Base-by-base conservation (phyloP, 768 basidiomycete genomes). In the Cyathus striatus region DNA sequence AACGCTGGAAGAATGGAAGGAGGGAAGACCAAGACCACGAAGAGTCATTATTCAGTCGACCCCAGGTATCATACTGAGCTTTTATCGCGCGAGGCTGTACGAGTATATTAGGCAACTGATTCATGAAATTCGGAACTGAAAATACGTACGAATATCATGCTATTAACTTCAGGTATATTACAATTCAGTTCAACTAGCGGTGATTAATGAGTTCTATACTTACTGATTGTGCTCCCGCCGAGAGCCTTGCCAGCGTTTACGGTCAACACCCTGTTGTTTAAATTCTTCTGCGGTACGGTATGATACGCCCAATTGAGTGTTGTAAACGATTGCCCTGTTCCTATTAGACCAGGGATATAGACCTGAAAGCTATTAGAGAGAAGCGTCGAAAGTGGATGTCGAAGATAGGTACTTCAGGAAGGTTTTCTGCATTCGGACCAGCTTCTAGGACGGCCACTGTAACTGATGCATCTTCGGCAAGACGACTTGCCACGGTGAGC, bases 211-310 rank as follows among this genome's bases (percentile, higher is more conserved):
- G 5, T 22, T n/a, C 7, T 7, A 3, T 6, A 49, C 56, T 24
- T 45, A 57, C 56, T 70, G 5, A 79, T 73, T 6, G 78, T 74
- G 6, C 72, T 74, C 1, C 81, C 81, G 38, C 82, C 81, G 20
- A 85, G 66, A 14, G 74, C 73, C 52, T 78, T 80, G 2, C 63
- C 63, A 2, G 63, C 63, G 25, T 52, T 52, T 10, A 65, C 51
- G 1, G 62, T 49, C 16, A 76, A 46, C 5, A 46, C 52, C 10
- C 75, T 63, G 45, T 69, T 65, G 37, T 57, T 57, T 6, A 72
- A 60, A 35, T 69, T 53, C 0, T 58, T 44, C 51, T 80, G 77
- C 0, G 70, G 63, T 3, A 66, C 61, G 10, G 73, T 74, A 22
- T 55, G 47, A 62, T 72, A 78, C 16, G 62, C 58, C 76, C 77